These are phyloP conservation scores for Orbilia oligospora DNA, from an alignment of 2,329 filamentous ascomycete species.

Conservation along the genomic window DNA sequence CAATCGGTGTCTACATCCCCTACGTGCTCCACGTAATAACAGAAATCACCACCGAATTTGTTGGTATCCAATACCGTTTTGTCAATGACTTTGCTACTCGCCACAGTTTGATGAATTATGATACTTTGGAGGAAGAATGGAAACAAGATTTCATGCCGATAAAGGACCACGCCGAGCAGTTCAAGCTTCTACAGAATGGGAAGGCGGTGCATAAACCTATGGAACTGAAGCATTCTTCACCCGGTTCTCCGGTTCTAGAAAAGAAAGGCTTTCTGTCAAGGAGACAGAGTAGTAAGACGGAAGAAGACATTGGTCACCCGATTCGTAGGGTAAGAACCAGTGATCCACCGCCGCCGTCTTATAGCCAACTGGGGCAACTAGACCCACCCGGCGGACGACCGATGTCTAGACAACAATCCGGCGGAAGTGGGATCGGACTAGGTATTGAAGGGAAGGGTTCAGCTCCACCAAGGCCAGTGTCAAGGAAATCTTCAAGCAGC, in stretches of 20 bases:
- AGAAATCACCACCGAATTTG: conserved; percentile 33
- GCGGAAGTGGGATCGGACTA: conserved; percentile 16
- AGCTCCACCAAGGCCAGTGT: conserved; percentile 37
- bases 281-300: conserved; percentile 34
- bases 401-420: conserved; percentile 38
- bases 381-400: conserved; percentile 20
- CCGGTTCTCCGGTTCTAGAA: conserved; percentile 4
- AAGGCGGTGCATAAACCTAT: conserved; percentile 57
- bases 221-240: conserved; percentile 16
- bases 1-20: conserved; percentile 73
- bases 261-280: conserved; percentile 29
- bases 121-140: conserved; percentile 46
- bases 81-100: conserved; percentile 51
- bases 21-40: conserved; percentile 79
- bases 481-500: conserved; percentile 36
- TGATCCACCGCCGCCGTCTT: conserved; percentile 9
- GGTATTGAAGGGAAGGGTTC: conserved; percentile 26
- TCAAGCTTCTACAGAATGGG: conserved; percentile 40
- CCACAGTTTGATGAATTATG: conserved; percentile 38
- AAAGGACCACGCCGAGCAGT: conserved; percentile 52
- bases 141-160: conserved; percentile 47
- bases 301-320: conserved; percentile 1
- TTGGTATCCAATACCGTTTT: conserved; percentile 47
- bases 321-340: conserved; percentile 6
- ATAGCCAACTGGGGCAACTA: not conserved